These are phyloP conservation scores for Tricharina praecox DNA, from an alignment of 495 filamentous ascomycete genomes.

Conservation along the genomic window DNA sequence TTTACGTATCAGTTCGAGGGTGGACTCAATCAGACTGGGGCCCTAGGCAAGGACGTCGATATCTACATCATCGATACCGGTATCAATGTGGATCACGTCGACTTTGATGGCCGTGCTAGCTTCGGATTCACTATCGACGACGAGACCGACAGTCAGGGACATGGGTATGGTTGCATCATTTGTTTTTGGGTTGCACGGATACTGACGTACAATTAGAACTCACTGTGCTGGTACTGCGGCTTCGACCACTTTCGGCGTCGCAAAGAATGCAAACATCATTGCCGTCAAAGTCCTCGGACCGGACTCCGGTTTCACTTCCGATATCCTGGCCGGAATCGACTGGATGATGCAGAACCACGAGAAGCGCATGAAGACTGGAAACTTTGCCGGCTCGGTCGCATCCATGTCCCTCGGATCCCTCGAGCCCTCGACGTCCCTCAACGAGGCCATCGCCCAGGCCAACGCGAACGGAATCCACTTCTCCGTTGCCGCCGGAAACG, in stretches of 20 bases:
- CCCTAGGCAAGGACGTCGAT: conserved; percentile 33
- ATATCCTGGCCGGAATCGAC: conserved; percentile 45
- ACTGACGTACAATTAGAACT: conserved; percentile 20
- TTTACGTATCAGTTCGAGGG: conserved; percentile 32
- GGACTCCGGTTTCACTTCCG: conserved; percentile 37
- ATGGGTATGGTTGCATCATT: conserved; percentile 21
- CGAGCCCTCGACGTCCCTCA: conserved; percentile 34
- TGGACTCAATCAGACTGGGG: not conserved
- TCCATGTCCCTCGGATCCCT: conserved; percentile 25
- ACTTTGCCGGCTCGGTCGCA: conserved; percentile 30
- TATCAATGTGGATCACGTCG: conserved; percentile 31
- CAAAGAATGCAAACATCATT: conserved; percentile 48
- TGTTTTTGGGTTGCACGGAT: not conserved
- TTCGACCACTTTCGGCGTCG: conserved; percentile 46
- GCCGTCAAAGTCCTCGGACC: conserved; percentile 51
- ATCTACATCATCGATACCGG: conserved; percentile 38
- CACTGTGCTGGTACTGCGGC: conserved; percentile 55
- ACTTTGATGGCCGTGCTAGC: conserved; percentile 32
- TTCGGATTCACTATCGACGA: conserved; percentile 29
- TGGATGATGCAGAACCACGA: conserved; percentile 36
- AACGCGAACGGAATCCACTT: conserved; percentile 40
- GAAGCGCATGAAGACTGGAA: conserved; percentile 27
- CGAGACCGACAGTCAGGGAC: conserved; percentile 30
- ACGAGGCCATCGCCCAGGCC: conserved; percentile 39
- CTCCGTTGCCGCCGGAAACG: conserved; percentile 52